Evolutionary conservation across 495 filamentous ascomycete species (phyloP), one percentile per base, ranked within the genome.

Genomic region (Trypethelium eluteriae): DNA sequence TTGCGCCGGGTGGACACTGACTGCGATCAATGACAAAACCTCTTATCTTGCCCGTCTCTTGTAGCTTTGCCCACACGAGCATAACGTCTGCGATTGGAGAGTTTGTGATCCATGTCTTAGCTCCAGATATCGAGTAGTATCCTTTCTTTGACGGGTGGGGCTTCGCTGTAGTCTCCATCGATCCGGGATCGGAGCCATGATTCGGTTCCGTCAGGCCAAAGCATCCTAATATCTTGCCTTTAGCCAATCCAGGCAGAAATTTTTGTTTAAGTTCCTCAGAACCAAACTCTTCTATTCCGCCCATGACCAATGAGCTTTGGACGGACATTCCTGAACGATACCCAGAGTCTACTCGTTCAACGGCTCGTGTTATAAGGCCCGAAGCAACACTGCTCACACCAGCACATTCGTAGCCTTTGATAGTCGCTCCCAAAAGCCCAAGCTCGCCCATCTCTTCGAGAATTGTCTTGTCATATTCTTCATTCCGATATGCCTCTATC

Each of bases 31-130:
- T 83, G 56, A 96, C 77, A 73, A 98, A 98, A 0, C 94, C 94
- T n/a, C 89, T 85, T 73, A 98, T 98, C 80, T 96, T 96, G 47
- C 92, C 92, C 16, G 90, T 95, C 61, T 84, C 85, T 67, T 94
- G 84, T 49, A 95, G 80, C 79, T 96, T 97, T 4, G 93, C 94
- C 94, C 94, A 98, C 7, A 98, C 89, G 62, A 98, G 77, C 64
- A 97, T 78, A 12, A 98, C 79, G 72, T 98, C 93, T 4, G 92
- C 85, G 69, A 98, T 96, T 38, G 94, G 94, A 11, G 90, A 93
- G 80, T 98, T 98, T 53, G 94, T 98, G 72, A 98, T 98, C 94
- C 94, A 98, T 0, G 95, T 98, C 82, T 98, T 98, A 50, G 90
- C 81, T 2, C 94, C 94, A 50, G 84, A 89, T 39, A 98, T 78